These are phyloP conservation scores for Phytophthora ohioensis DNA, from an alignment of 352 stramenopile genomes.

Conservation along the genomic window DNA sequence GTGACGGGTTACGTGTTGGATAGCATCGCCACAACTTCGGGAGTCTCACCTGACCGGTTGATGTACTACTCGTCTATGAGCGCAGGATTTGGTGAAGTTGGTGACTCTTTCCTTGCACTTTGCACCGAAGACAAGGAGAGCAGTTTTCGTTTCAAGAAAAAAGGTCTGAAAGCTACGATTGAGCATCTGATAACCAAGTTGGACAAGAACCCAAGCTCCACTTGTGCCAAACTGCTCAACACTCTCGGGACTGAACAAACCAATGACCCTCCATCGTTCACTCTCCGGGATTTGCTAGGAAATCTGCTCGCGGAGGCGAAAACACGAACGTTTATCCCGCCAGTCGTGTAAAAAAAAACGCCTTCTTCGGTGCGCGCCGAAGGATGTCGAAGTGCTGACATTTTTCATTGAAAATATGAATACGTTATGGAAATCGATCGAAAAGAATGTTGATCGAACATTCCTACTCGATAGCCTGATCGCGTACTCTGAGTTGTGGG, in stretches of 20 bases:
- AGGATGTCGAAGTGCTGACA: conserved; percentile 30
- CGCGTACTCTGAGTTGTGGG: conserved; percentile 49
- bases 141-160: conserved; percentile 20
- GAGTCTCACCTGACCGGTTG: conserved; percentile 24
- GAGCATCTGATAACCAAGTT: conserved; percentile 6
- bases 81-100: conserved; percentile 21
- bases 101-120: conserved; percentile 29
- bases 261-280: conserved; percentile 24
- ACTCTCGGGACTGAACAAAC: background rate
- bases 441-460: background rate
- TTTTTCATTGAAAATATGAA: conserved; percentile 12
- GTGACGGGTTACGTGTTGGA: conserved; percentile 58
- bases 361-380: conserved; percentile 35
- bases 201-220: conserved; percentile 26
- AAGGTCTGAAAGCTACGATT: conserved; percentile 9
- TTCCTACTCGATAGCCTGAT: conserved; percentile 48
- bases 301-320: conserved; percentile 18
- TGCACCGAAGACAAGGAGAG: conserved; percentile 28
- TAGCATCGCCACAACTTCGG: conserved; percentile 43
- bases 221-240: conserved; percentile 16
- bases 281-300: conserved; percentile 29
- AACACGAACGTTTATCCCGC: conserved; percentile 37
- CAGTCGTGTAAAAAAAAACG: conserved; percentile 42
- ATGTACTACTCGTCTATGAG: conserved; percentile 37
- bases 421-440: background rate